These are phyloP conservation scores for Brettanomyces sp. DNA, from an alignment of 805 yeast genomes.

Conservation along the genomic window DNA sequence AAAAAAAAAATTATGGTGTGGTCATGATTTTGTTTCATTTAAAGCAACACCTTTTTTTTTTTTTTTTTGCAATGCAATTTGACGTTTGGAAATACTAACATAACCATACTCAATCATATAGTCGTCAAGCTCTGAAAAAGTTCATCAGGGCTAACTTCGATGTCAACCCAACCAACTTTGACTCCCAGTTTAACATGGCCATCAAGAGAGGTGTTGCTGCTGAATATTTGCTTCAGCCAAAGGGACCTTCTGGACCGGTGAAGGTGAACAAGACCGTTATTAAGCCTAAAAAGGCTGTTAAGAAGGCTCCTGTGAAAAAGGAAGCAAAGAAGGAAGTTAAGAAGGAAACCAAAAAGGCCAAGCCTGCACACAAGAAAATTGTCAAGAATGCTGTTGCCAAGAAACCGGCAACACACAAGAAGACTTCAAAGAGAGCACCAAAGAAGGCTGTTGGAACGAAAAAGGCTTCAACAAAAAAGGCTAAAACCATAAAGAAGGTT, in stretches of 20 bases:
- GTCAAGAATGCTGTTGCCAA: slow-evolving; percentile 18
- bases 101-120: slow-evolving; percentile 8
- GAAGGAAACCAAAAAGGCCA: slow-evolving; percentile 21
- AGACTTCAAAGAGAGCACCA: slow-evolving; percentile 3
- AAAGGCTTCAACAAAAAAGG: slow-evolving; percentile 23
- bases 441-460: slow-evolving; percentile 15
- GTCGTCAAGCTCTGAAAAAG: slow-evolving; percentile 85
- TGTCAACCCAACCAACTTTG: slow-evolving; percentile 56
- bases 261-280: slow-evolving; percentile 43
- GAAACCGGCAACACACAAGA: slow-evolving; percentile 15
- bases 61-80: not conserved
- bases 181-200: slow-evolving; percentile 66
- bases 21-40: not conserved
- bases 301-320: slow-evolving; percentile 20
- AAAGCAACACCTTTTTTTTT: slow-evolving; percentile 8
- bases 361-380: slow-evolving; percentile 23
- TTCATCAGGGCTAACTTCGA: slow-evolving; percentile 59
- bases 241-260: slow-evolving; percentile 84
- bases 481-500: slow-evolving; percentile 14
- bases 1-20: too few relatives aligned
- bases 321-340: slow-evolving; percentile 22
- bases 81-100: not conserved
- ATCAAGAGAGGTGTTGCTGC: slow-evolving; percentile 70
- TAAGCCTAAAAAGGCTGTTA: slow-evolving; percentile 19
- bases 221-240: slow-evolving; percentile 76